Base-by-base conservation (phyloP, 345 rosid species). In the Clarkia xantiana region DNA sequence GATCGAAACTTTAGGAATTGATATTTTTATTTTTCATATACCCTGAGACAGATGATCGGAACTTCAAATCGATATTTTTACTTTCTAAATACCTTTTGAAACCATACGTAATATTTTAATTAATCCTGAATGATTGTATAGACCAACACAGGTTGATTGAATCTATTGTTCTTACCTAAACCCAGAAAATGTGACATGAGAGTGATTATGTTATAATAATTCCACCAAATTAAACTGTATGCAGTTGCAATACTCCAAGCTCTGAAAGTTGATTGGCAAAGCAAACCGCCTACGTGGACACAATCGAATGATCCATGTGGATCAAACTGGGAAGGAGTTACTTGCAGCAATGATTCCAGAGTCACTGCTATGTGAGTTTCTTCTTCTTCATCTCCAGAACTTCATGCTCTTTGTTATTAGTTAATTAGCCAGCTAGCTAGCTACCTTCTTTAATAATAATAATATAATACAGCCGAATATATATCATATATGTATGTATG, bases 291-390 rank as follows among this genome's bases (percentile, higher is more conserved):
- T 14, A 78, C 72, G 53, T 91, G 96, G 94, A 69, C 44, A 52
- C 68, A 57, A 11, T 76, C 88, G 15, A 65, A 75, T 39, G 96
- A 84, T 62, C 96, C 98, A 3, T 91, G 96, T 57, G 82, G 79
- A 61, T 50, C 69, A 49, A 80, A 81, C 42, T 91, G 98, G 98
- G 96, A 86, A 71, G 98, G 96, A 57, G 74, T 91, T 60, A 62
- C 85, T 13, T 91, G 98, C 67, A 76, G 65, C 41, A 12, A 1
- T 56, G 61, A 45, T 57, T 79, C 98, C 1, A 72, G 96, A 63
- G 77, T 91, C 44, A 84, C 93, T 38, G 77, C 83, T 36, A 18
- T 91, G 96, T 91, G 55, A 81, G 94, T 67, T 67, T 11, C 40
- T 48, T 6, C 12, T 44, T 34, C 55, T 51, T 14, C 51, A 3